Evolutionary conservation across 208 protist species (phyloP), one percentile per base, ranked within the genome.

Genomic region (Acanthamoeba culbertsoni): DNA sequence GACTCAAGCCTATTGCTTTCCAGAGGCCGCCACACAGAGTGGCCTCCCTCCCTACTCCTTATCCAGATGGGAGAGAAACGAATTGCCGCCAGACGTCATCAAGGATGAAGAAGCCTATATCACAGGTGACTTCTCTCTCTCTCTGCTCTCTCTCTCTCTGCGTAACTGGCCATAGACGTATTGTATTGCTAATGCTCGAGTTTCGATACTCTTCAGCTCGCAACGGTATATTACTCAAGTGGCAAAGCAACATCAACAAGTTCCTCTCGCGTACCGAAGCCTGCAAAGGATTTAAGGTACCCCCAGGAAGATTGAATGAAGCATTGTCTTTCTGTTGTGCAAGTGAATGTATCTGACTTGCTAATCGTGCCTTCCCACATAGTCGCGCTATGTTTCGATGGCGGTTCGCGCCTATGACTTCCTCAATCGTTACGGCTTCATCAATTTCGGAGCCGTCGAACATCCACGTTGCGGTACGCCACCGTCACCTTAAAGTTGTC

Each of bases 391-490:
- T 26, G 37, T 33, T 4, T n/a, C 20, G 20, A 55, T 57, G 23
- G 43, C 82, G 28, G 53, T 68, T 31, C 28, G 35, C 20, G 53
- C 82, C 7, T 65, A 90, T 26, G 53, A 90, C 82, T 90, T 90
- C 23, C 55, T 90, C 31, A 33, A 59, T 43, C 82, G 82, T 40
- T 90, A 68, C 26, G 82, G 82, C n/a, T 90, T 68, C 55, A 90
- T 90, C 35, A 90, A 90, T 37, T 68, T 31, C 31, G 82, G 82
- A 14, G 37, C 65, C 45, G 20, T 90, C 8, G 82, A 90, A 18
- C 42, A 86, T n/a, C 75, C 75, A 5, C 75, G 75, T 0, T 26
- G 42, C 14, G 0, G n/a, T n/a, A n/a, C n/a, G n/a, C n/a, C n/a
- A n/a, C n/a, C 12, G 23, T 33, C 35, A 16, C 65, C 28, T 75